Evolutionary conservation across 768 basidiomycete species (phyloP).

Genomic region (Lanmaoa rubissima): DNA sequence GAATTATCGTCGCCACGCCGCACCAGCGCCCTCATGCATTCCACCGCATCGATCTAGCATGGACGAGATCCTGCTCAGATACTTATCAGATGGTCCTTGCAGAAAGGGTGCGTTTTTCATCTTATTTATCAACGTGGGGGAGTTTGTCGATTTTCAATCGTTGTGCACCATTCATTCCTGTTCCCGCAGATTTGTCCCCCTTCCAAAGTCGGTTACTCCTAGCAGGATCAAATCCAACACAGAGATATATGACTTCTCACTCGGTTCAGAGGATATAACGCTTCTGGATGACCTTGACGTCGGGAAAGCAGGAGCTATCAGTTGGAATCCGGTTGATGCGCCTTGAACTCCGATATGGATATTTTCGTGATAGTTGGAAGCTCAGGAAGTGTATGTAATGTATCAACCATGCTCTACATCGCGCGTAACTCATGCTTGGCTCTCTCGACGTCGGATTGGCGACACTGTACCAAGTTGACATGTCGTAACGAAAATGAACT

Average conservation of each 20-base stretch:
- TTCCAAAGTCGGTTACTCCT: constrained; percentile 78
- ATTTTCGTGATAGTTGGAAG: not conserved
- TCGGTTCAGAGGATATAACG: constrained; percentile 62
- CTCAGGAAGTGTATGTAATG: not conserved
- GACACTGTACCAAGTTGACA: not conserved
- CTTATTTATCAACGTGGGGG: not conserved
- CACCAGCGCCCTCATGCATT: constrained; percentile 6
- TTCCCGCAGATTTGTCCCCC: constrained; percentile 61
- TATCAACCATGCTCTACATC: too few species aligned
- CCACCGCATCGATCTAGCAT: constrained; percentile 38
- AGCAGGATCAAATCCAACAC: constrained; percentile 71
- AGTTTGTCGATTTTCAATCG: not conserved
- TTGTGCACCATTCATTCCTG: not conserved
- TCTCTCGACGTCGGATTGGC: not conserved
- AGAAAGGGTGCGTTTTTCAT: constrained; percentile 57
- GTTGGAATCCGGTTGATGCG: constrained; percentile 80
- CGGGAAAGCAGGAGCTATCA: constrained; percentile 69
- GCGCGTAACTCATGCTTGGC: not conserved
- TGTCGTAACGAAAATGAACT: not conserved
- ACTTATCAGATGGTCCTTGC: constrained; percentile 87
- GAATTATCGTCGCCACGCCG: constrained; percentile 8
- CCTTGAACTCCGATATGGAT: constrained; percentile 26
- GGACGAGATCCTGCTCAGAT: constrained; percentile 71
- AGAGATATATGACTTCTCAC: constrained; percentile 72
- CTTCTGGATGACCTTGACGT: constrained; percentile 66